phyloP scores from a whole-genome alignment of 2,329 filamentous ascomycete genomes.

The Pyricularia grisea region DNA sequence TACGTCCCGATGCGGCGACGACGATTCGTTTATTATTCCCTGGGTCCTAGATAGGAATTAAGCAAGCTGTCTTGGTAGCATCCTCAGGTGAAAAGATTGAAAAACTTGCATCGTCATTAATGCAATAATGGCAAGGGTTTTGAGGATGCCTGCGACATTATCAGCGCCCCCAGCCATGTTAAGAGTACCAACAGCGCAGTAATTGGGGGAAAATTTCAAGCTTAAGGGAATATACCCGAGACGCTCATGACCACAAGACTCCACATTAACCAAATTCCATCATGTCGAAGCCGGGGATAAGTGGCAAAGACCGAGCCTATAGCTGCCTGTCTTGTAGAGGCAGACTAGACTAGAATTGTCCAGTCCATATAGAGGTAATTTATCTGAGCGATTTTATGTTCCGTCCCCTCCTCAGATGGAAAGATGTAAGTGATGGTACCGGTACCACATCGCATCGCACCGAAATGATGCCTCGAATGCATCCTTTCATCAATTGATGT shows the following conservation, averaged over 20 bases:
- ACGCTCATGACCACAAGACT: neutral
- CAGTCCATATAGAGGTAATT: neutral
- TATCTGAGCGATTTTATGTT: neutral
- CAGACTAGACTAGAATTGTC: too few species aligned
- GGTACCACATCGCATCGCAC: neutral
- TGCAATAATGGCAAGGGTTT: too few species aligned
- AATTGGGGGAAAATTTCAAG: too few species aligned
- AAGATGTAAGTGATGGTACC: neutral
- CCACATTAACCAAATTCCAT: neutral
- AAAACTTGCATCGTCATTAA: neutral
- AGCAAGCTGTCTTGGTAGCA: too few species aligned
- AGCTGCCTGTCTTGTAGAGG: neutral
- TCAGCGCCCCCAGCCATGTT: too few species aligned
- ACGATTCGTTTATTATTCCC: too few species aligned
- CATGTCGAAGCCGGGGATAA: neutral
- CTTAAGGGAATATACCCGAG: neutral
- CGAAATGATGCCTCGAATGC: neutral
- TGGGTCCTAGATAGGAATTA: too few species aligned
- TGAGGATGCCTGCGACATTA: neutral
- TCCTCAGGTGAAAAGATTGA: neutral
- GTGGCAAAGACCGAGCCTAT: neutral
- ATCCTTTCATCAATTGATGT: neutral
- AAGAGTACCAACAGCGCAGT: too few species aligned
- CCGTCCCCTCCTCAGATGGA: neutral
- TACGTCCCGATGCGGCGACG: neutral